phyloP scores from a whole-genome alignment of 2,329 filamentous ascomycete genomes.

The Colletotrichum scovillei region DNA sequence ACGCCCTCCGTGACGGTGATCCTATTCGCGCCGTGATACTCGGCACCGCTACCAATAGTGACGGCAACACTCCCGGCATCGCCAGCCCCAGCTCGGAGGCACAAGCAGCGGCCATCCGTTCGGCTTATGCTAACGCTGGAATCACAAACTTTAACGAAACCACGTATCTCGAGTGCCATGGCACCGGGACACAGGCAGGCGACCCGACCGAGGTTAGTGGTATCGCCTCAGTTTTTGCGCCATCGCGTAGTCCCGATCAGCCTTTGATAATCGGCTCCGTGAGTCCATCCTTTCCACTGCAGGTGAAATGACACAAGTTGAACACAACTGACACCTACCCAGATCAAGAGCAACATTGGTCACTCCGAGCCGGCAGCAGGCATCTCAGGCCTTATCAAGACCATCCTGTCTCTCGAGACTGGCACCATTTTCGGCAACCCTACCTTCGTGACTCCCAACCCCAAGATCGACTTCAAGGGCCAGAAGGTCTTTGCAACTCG shows the following conservation, averaged over 20 bases:
- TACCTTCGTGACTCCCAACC: constrained; percentile 46
- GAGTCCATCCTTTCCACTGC: no score
- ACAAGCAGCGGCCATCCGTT: constrained; percentile 44
- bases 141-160: constrained; percentile 38
- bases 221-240: constrained; percentile 41
- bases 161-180: constrained; percentile 51
- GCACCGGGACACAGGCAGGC: constrained; percentile 51
- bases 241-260: constrained; percentile 16
- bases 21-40: constrained; percentile 47
- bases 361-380: constrained; percentile 45
- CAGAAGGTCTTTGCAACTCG: background rate
- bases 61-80: constrained; percentile 47
- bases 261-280: constrained; percentile 45
- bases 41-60: constrained; percentile 45
- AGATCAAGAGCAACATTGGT: constrained; percentile 45
- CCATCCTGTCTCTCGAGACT: constrained; percentile 41
- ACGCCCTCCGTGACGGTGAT: constrained; percentile 55
- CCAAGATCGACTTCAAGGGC: constrained; percentile 42
- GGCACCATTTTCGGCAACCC: constrained; percentile 41
- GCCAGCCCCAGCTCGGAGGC: constrained; percentile 44
- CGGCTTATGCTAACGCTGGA: constrained; percentile 43
- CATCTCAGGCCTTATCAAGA: constrained; percentile 44
- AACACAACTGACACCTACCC: no score
- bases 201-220: constrained; percentile 49
- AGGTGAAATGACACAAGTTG: no score